Percentiles rank a stretch among this genome's conserved stretches.
These are phyloP conservation scores for Cytospora piceae DNA, from an alignment of 2,329 filamentous ascomycete species.

Conservation along the genomic window DNA sequence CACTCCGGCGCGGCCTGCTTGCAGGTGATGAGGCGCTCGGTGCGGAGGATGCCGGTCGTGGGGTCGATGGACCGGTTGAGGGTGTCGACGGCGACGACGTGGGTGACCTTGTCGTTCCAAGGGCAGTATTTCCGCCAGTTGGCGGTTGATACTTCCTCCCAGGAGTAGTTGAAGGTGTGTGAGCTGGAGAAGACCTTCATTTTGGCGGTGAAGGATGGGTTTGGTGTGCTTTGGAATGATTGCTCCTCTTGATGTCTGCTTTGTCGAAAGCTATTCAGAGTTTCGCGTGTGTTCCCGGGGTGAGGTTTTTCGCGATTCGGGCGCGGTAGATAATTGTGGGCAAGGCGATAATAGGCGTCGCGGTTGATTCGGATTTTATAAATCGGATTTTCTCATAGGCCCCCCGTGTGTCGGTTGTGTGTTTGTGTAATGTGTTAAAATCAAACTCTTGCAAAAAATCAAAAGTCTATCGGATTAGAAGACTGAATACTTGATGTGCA, in stretches of 20 bases:
- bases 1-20: slow-evolving; percentile 72
- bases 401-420: background rate
- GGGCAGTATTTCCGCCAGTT: slow-evolving; percentile 99
- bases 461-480: background rate
- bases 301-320: background rate
- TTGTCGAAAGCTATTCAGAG: background rate
- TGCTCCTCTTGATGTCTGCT: background rate
- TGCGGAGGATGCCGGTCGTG: slow-evolving; percentile 62
- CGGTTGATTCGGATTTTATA: background rate
- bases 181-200: slow-evolving; percentile 78
- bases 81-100: slow-evolving; percentile 95
- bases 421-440: background rate
- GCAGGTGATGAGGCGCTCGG: slow-evolving; percentile 66
- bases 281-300: background rate
- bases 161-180: slow-evolving; percentile 95
- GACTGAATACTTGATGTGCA: slow-evolving; percentile 2
- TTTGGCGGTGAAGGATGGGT: background rate
- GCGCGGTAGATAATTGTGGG: background rate
- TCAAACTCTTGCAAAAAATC: background rate
- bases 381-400: background rate
- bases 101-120: slow-evolving; percentile 98
- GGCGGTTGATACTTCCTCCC: slow-evolving; percentile 95
- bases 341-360: background rate
- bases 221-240: slow-evolving; percentile 2
- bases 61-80: slow-evolving; percentile 69